phyloP scores from a whole-genome alignment of 164 flowering plant genomes.

The Berberis vulgaris region DNA sequence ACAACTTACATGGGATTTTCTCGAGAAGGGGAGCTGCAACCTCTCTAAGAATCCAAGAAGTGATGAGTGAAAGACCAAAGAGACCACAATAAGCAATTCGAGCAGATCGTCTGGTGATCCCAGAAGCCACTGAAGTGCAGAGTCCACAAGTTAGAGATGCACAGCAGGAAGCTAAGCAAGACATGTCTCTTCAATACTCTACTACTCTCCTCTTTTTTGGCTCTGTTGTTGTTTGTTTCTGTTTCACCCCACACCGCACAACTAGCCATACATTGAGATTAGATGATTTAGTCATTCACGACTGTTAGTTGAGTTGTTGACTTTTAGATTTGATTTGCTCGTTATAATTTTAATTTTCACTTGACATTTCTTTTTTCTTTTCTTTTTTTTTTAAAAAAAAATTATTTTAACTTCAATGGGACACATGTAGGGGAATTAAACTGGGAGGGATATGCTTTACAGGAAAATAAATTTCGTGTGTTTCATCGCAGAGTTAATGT shows the following conservation, averaged over 20 bases:
- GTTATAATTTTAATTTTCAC: too few species aligned
- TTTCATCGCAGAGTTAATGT: too few species aligned
- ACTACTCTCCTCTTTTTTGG: not conserved
- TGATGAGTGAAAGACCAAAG: constrained; percentile 71
- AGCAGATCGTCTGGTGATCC: constrained; percentile 81
- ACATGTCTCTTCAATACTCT: constrained; percentile 19
- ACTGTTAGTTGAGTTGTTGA: too few species aligned
- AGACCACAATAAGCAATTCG: constrained; percentile 90
- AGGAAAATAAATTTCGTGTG: too few species aligned
- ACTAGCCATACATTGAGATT: too few species aligned
- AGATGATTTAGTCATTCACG: too few species aligned
- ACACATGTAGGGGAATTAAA: too few species aligned
- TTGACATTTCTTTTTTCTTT: too few species aligned
- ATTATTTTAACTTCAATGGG: too few species aligned
- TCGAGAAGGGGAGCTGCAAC: constrained; percentile 94
- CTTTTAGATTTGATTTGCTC: too few species aligned
- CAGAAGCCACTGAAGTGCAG: constrained; percentile 73
- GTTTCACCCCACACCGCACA: not conserved
- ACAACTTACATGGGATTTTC: constrained; percentile 72
- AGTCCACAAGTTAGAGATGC: constrained; percentile 91
- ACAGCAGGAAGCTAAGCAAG: constrained; percentile 94
- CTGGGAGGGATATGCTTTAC: too few species aligned
- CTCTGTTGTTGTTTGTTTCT: not conserved
- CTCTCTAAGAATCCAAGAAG: constrained; percentile 88
- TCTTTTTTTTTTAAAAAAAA: too few species aligned